Base-by-base conservation (phyloP, 164 flowering plant genomes). In the Aristolochia contorta region DNA sequence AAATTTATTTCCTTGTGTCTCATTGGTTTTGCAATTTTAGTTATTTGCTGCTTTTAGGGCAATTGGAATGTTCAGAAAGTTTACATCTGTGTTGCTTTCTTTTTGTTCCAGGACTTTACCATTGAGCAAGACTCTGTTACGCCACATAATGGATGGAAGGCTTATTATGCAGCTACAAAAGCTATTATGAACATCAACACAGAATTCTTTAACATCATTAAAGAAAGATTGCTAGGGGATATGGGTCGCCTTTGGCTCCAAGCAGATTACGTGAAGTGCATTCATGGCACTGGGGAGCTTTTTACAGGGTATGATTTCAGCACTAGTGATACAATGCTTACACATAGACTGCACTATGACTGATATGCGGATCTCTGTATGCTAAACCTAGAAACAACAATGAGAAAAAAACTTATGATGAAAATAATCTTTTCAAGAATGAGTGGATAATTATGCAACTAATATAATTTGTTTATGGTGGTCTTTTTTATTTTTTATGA, bases 61-160 rank as follows among this genome's bases (percentile, higher is more conserved):
- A 33, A 12, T 56, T 48, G n/a, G 43, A 20, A 27, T 54, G 58
- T 32, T 33, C 10, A 49, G 22, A 16, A 24, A 51, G 24, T 60
- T 59, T 69, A 30, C 47, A 61, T 22, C 18, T 63, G 23, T 37
- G 58, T 50, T 61, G 56, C 30, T 16, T 24, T 58, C 20, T 20
- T 62, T 33, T 51, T 20, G 23, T 19, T 3, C 43, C 63, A 94
- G 99, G 99, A 94, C 71, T 94, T 91, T 74, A 87, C 96, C 0
- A 27, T 82, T 79, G 99, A 93, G 67, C 99, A 93, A 67, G 91
- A 84, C 60, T 72, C 64, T 65, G 68, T 93, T 47, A 82, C 68
- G 1, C 99, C 99, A 58, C 69, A 63, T 8, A 83, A 94, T 76
- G 99, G 99, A 56, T 94, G 99, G 99, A 94, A 94, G 75, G 87